A percentile compares a stretch with the other conserved stretches of the same genome.
These are phyloP conservation scores for Sanghuangporus weigelae DNA, from an alignment of 1,284 basidiomycete genomes.

Conservation along the genomic window DNA sequence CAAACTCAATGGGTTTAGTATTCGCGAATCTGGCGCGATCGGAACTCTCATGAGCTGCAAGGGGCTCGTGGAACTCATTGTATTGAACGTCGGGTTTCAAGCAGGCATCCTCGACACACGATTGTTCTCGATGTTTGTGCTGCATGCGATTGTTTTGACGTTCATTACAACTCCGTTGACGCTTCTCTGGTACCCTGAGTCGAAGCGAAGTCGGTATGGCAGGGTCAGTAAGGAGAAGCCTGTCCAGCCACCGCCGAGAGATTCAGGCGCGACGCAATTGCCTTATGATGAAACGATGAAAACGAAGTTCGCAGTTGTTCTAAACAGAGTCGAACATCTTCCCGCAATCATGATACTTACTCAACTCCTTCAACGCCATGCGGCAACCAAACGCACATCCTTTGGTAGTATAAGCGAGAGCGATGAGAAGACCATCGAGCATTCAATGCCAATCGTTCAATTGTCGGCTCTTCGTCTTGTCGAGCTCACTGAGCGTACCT, in stretches of 20 bases:
- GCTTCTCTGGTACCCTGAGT: constrained; percentile 69
- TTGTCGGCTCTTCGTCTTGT: constrained; percentile 82
- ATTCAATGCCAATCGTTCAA: constrained; percentile 28
- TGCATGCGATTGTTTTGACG: constrained; percentile 81
- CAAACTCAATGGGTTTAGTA: constrained; percentile 59
- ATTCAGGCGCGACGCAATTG: constrained; percentile 11
- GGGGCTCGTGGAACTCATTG: constrained; percentile 88
- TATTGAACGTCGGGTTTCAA: constrained; percentile 84
- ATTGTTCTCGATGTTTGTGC: constrained; percentile 85
- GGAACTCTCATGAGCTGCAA: constrained; percentile 94
- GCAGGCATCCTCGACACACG: constrained; percentile 74
- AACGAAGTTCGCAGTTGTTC: constrained; percentile 69
- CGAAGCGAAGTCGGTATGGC: constrained; percentile 25
- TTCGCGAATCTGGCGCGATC: constrained; percentile 80
- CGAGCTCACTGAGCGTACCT: constrained; percentile 84
- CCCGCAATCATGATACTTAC: constrained; percentile 62
- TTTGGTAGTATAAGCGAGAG: constrained; percentile 2
- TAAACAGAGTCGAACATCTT: constrained; percentile 85
- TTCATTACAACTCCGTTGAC: constrained; percentile 85
- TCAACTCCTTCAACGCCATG: constrained; percentile 46
- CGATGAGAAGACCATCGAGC: constrained; percentile 22
- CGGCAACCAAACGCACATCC: not conserved
- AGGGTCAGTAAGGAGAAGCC: constrained; percentile 19
- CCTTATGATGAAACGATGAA: constrained; percentile 37
- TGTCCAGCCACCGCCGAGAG: constrained; percentile 4